Conservation (phyloP, 163 green algal genomes). For the Trebouxia gelatinosa region DNA sequence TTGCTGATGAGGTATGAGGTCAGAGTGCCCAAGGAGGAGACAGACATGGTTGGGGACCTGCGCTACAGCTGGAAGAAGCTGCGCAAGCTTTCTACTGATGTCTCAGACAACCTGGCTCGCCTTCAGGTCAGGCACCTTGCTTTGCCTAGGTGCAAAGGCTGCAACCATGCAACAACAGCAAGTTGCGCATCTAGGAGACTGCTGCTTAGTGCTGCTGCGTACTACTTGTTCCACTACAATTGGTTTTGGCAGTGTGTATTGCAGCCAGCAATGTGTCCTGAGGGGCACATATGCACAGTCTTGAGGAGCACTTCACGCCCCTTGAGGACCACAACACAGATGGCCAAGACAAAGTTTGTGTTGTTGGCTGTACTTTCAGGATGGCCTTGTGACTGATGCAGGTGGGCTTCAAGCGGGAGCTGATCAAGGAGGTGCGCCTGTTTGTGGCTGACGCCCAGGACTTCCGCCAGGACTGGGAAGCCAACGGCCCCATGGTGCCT, state of each 20-base stretch:
- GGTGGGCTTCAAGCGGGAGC: conserved; percentile 86
- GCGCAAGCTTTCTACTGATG: conserved; percentile 75
- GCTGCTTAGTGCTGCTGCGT: too few relatives aligned
- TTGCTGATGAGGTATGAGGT: conserved; percentile 75
- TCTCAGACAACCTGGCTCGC: conserved; percentile 77
- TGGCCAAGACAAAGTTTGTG: too few relatives aligned
- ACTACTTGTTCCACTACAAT: too few relatives aligned
- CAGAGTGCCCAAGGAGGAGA: conserved; percentile 90
- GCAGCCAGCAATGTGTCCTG: too few relatives aligned
- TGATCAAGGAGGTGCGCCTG: conserved; percentile 86
- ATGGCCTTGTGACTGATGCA: conserved; percentile 36
- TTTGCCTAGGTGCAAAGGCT: too few relatives aligned
- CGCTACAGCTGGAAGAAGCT: conserved; percentile 92
- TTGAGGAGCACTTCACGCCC: too few relatives aligned
- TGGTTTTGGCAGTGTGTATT: too few relatives aligned
- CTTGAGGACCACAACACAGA: too few relatives aligned
- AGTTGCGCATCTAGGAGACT: too few relatives aligned
- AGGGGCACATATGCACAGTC: too few relatives aligned
- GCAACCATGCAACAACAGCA: too few relatives aligned
- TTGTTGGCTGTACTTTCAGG: too few relatives aligned
- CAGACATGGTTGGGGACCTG: conserved; percentile 84
- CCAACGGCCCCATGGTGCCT: conserved; percentile 81
- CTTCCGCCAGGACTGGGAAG: conserved; percentile 90
- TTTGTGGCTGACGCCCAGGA: conserved; percentile 78
- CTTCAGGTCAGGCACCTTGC: conserved; percentile 71